Base-by-base conservation (phyloP, 352 stramenopile species). In the Aphanomyces euteiches region DNA sequence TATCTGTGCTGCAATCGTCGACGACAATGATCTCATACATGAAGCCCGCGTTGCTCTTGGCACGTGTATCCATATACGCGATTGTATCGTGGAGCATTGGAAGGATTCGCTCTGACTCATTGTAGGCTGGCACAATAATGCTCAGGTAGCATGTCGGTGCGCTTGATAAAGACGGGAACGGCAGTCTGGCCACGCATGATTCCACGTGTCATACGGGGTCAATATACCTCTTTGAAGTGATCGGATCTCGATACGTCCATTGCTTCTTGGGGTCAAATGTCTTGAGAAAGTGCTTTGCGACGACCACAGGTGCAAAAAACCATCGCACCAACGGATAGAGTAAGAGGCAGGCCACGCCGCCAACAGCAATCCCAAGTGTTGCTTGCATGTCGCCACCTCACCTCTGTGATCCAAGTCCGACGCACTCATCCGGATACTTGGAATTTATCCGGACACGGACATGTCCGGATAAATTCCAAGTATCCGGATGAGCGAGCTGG, bases 111-210 rank as follows among this genome's bases (percentile, higher is more conserved):
- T 97, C 77, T 74, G 97, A 73, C 73, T 98, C 96, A 72, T 98
- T 98, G 80, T 96, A 98, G 36, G 96, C 96, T 13, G 96, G 95
- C 41, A 98, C 88, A 54, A 98, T 83, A 19, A 98, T 83, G 12
- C 88, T 96, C 38, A 98, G 74, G 56, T 87, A 81, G 37, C 85
- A 69, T 36, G 79, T 74, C 1, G 84, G 60, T 37, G 34, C 3
- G 5, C 45, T 37, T 10, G 40, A 39, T 15, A 66, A 39, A 0
- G 28, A 72, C 36, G 28, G 45, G 28, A 72, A 72, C 21, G 28
- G 13, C 5, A 53, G 5, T 36, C 39, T 71, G 63, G 8, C 13
- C 4, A 37, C 7, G 34, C 47, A 45, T 54, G 37, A 6, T 53
- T 2, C 21, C 4, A 28, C 37, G 37, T 69, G 53, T 47, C 43